Conservation (phyloP, 306 rosid species). For the Spatholobus suberectus region DNA sequence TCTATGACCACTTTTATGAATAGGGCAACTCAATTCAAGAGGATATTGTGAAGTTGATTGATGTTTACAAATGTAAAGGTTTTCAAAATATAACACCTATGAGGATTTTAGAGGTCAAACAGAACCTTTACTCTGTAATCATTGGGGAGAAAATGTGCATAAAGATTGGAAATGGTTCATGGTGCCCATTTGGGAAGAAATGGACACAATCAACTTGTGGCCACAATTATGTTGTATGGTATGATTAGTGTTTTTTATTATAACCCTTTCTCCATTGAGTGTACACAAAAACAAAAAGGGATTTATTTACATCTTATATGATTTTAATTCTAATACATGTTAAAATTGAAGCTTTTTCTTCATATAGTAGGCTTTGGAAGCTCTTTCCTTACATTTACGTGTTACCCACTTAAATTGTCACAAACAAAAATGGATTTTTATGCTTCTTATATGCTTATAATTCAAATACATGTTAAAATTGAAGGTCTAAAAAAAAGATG, state of each 20-base stretch:
- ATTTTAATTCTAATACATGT: too few relatives aligned
- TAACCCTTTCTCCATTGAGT: too few relatives aligned
- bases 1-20: constrained; percentile 89
- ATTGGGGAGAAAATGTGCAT: constrained; percentile 76
- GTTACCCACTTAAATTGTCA: too few relatives aligned
- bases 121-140: constrained; percentile 79
- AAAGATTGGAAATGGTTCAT: constrained; percentile 88
- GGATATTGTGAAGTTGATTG: constrained; percentile 80
- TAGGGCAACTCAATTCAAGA: constrained; percentile 65
- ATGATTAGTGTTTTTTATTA: constrained; percentile 54
- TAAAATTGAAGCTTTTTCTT: too few relatives aligned
- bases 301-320: too few relatives aligned
- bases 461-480: too few relatives aligned
- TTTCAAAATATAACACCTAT: constrained; percentile 75
- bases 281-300: too few relatives aligned
- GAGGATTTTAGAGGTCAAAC: constrained; percentile 74
- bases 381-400: too few relatives aligned
- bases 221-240: constrained; percentile 85
- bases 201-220: constrained; percentile 79
- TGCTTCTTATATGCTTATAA: too few relatives aligned
- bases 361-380: too few relatives aligned
- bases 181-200: constrained; percentile 79
- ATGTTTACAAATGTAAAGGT: constrained; percentile 71
- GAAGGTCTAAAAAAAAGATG: too few relatives aligned
- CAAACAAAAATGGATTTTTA: too few relatives aligned